A percentile compares a stretch with the other conserved stretches of the same genome.
These are phyloP conservation scores for Penicillium vulpinum DNA, from an alignment of 2,329 filamentous ascomycete species.

Conservation along the genomic window DNA sequence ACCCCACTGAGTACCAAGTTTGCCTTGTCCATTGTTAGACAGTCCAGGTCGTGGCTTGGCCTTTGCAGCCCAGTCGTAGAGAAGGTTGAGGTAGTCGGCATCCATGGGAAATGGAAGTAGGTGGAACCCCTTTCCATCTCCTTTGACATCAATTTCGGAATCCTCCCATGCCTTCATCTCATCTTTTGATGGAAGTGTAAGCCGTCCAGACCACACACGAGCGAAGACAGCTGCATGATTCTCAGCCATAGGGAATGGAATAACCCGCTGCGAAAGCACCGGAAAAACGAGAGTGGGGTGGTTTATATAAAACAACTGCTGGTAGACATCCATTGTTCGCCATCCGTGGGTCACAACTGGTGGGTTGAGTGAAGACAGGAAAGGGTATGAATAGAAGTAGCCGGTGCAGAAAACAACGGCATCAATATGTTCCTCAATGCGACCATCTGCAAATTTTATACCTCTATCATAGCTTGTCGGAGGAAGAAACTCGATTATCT, in stretches of 20 bases:
- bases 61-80: conserved; percentile 45
- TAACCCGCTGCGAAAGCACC: conserved; percentile 74
- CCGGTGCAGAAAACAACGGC: conserved; percentile 84
- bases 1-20: conserved; percentile 70
- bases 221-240: conserved; percentile 75
- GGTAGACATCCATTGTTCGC: conserved; percentile 70
- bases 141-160: conserved; percentile 42
- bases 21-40: conserved; percentile 55
- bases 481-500: conserved; percentile 58
- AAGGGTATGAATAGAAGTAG: conserved; percentile 83
- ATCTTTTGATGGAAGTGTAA: conserved; percentile 61
- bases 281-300: conserved; percentile 79
- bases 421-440: conserved; percentile 67
- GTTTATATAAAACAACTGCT: conserved; percentile 74
- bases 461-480: conserved; percentile 53
- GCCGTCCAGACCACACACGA: conserved; percentile 70
- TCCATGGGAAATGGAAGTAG: conserved; percentile 52
- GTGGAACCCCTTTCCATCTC: conserved; percentile 55
- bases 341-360: conserved; percentile 67
- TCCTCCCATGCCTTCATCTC: conserved; percentile 72
- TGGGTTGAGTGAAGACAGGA: conserved; percentile 55
- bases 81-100: conserved; percentile 47
- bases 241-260: conserved; percentile 82
- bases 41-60: conserved; percentile 41
- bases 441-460: conserved; percentile 67